Percentiles rank a stretch among this genome's conserved stretches.
phyloP scores from a whole-genome alignment of 2,329 filamentous ascomycete genomes.

The Penicillium brasilianum region DNA sequence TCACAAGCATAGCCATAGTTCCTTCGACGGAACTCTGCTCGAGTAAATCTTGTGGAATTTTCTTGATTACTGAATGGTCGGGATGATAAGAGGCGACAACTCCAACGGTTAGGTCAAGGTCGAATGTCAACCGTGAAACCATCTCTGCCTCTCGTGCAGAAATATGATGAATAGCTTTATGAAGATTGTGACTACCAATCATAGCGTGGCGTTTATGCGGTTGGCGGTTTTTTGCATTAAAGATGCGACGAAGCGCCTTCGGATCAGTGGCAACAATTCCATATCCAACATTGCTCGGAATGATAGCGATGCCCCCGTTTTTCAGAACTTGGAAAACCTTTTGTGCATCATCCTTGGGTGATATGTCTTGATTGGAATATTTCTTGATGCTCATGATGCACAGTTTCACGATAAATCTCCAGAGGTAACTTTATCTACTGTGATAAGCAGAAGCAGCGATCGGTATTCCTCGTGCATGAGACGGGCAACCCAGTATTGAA shows the following conservation, averaged over 20 bases:
- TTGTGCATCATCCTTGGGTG: conserved; percentile 23
- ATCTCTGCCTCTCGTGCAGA: conserved; percentile 22
- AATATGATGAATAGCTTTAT: conserved; percentile 31
- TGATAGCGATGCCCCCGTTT: conserved; percentile 34
- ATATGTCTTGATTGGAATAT: background rate
- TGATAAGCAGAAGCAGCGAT: background rate
- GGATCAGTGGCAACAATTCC: conserved; percentile 30
- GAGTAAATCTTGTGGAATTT: conserved; percentile 23
- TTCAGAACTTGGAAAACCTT: conserved; percentile 29
- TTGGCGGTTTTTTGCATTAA: conserved; percentile 28
- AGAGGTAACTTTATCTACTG: background rate
- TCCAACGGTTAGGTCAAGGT: conserved; percentile 35
- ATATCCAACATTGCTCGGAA: conserved; percentile 36
- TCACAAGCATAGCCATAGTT: conserved; percentile 37
- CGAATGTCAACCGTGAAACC: conserved; percentile 28
- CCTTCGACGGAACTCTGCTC: conserved; percentile 24
- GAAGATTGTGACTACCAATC: conserved; percentile 34
- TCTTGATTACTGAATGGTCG: conserved; percentile 33
- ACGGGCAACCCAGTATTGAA: background rate
- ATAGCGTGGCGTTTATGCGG: conserved; percentile 37
- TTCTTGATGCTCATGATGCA: background rate
- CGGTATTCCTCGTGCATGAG: background rate
- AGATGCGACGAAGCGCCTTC: conserved; percentile 28
- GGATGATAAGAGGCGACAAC: conserved; percentile 30
- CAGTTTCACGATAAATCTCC: background rate